phyloP scores from a whole-genome alignment of 768 basidiomycete genomes.

The Termitomyces sp. region DNA sequence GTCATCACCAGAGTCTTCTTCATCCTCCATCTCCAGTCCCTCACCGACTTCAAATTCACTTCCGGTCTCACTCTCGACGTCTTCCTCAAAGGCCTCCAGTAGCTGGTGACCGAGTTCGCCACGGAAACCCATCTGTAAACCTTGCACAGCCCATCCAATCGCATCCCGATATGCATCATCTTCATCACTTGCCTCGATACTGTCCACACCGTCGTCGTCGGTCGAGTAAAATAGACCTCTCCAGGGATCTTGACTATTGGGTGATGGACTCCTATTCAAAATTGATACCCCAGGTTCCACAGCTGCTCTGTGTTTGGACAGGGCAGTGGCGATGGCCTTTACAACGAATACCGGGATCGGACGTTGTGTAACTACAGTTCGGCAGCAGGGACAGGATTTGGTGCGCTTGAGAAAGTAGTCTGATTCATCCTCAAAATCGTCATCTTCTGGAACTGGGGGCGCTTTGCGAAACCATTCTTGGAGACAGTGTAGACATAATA shows the following conservation, averaged over 20 bases:
- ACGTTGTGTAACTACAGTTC: conserved; percentile 46
- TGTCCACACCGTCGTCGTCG: conserved; percentile 13
- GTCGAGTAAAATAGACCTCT: conserved; percentile 9
- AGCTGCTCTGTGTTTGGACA: conserved; percentile 28
- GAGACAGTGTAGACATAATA: conserved; percentile 67
- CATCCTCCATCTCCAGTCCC: conserved; percentile 18
- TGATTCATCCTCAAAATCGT: conserved; percentile 28
- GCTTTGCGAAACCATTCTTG: conserved; percentile 77
- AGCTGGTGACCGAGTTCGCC: conserved; percentile 1
- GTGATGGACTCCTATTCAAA: conserved; percentile 14
- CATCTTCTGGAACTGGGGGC: conserved; percentile 36
- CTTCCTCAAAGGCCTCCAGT: background rate
- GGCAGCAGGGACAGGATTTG: conserved; percentile 73
- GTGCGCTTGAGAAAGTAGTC: conserved; percentile 48
- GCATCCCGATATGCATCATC: conserved; percentile 19
- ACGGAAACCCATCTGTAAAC: conserved; percentile 2
- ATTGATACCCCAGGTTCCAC: background rate
- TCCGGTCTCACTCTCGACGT: conserved; percentile 9
- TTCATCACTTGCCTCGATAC: conserved; percentile 18
- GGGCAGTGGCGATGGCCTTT: conserved; percentile 47
- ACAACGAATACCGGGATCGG: conserved; percentile 69
- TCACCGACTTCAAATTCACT: conserved; percentile 25
- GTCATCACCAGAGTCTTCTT: conserved; percentile 25
- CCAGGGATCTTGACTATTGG: conserved; percentile 30
- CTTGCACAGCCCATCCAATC: conserved; percentile 22